phyloP scores from a whole-genome alignment of 1,139 yeast genomes.

The Waltiozyma sp. region DNA sequence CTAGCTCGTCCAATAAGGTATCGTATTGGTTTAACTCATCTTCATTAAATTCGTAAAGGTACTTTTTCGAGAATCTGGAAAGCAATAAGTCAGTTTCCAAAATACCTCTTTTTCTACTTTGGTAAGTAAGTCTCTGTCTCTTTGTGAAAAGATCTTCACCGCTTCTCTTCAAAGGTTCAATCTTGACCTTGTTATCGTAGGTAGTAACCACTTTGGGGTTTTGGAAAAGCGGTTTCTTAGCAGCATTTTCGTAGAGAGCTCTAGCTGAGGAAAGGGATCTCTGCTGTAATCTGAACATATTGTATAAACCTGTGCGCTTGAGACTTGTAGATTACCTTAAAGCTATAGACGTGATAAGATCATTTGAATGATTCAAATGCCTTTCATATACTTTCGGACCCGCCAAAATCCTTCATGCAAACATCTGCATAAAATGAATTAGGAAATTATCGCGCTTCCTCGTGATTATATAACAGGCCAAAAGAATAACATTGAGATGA shows the following conservation, averaged over 20 bases:
- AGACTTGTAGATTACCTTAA: too few relatives aligned
- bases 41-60: constrained; percentile 46
- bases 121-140: constrained; percentile 81
- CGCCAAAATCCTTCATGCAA: background rate
- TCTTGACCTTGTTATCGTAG: constrained; percentile 23
- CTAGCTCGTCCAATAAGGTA: constrained; percentile 75
- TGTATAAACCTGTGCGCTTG: too few relatives aligned
- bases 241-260: background rate
- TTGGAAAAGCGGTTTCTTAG: constrained; percentile 1
- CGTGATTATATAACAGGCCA: too few relatives aligned
- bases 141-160: constrained; percentile 70
- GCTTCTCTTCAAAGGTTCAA: constrained; percentile 63
- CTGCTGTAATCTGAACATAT: background rate
- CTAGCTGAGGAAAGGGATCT: constrained; percentile 1
- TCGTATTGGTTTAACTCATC: constrained; percentile 82
- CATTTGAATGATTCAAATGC: too few relatives aligned
- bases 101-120: constrained; percentile 91
- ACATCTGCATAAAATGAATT: too few relatives aligned
- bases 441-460: background rate
- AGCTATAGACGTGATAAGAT: too few relatives aligned
- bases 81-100: constrained; percentile 83
- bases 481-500: too few relatives aligned
- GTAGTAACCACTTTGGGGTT: constrained; percentile 1
- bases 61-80: constrained; percentile 73
- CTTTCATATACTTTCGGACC: background rate